Base-by-base conservation (phyloP, 768 basidiomycete species). In the Pleurotus cornucopiae region DNA sequence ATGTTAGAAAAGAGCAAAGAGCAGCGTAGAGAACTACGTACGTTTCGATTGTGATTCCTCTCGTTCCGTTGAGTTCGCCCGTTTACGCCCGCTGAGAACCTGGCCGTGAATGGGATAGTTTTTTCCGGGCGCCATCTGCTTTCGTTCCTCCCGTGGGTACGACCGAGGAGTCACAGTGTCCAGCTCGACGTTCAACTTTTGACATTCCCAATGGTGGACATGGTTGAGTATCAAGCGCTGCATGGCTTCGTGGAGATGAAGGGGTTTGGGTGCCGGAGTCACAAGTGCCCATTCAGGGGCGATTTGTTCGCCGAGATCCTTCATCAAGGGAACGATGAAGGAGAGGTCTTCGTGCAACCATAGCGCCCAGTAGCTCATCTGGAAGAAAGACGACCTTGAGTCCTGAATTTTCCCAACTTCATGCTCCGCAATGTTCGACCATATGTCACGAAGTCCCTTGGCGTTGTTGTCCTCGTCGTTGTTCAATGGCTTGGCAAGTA, bases 181-280 rank as follows among this genome's bases (percentile, higher is more conserved):
- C 30, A 30, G 30, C 6, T 30, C 30, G 13, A 20, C 48, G 16
- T 37, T 37, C 9, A n/a, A 5, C 3, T 25, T 25, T 5, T 49
- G 23, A n/a, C 5, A 5, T 16, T 37, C 25, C 14, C 21, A 49
- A 34, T 0, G 6, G 6, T 37, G 30, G 26, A 49, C 38, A 21
- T 16, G 18, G 26, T 49, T 49, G 12, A 56, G 14, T 0, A 56
- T 11, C 7, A 56, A 46, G n/a, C 55, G 44, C 4, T 56, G 55
- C 55, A 56, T 56, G n/a, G 45, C 55, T 18, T 56, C 55, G 38
- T 56, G 55, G 25, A 56, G 45, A 37, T 56, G 55, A 25, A 56
- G 38, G 6, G 20, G 11, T 3, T 30, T 16, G 14, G 46, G 34
- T 9, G 25, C 7, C 4, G 44, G 45, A 3, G 20, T 21, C 2